These are phyloP conservation scores for Serendipita sp. DNA, from an alignment of 768 basidiomycete species.

Conservation along the genomic window DNA sequence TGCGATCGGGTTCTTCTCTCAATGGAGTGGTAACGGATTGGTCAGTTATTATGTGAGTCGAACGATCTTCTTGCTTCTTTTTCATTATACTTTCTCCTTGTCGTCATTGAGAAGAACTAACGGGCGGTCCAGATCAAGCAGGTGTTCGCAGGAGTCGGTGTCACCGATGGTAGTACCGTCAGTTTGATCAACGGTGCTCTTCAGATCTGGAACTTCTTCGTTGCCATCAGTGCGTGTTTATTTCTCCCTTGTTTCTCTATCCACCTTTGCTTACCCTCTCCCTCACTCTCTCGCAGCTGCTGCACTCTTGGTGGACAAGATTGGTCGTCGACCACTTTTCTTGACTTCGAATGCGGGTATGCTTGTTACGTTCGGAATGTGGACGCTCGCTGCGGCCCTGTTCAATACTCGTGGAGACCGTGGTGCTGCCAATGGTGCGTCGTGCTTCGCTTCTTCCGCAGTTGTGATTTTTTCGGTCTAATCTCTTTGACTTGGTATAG, in stretches of 20 bases:
- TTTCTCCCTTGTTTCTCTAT: not conserved
- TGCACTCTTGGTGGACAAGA: constrained; percentile 45
- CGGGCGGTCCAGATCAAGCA: constrained; percentile 55
- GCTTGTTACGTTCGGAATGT: constrained; percentile 38
- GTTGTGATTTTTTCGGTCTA: constrained; percentile 25
- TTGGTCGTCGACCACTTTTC: constrained; percentile 55
- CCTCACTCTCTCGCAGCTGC: constrained; percentile 22
- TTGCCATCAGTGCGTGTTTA: constrained; percentile 21
- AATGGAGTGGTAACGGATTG: constrained; percentile 33
- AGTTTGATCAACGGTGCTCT: constrained; percentile 45
- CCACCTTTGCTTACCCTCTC: not conserved
- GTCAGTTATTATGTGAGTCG: constrained; percentile 6
- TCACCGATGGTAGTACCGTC: constrained; percentile 35
- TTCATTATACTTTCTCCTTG: constrained; percentile 12
- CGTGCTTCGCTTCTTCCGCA: constrained; percentile 46
- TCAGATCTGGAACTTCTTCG: constrained; percentile 47
- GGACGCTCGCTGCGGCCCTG: constrained; percentile 35
- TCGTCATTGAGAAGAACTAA: constrained; percentile 31
- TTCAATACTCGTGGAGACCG: constrained; percentile 17
- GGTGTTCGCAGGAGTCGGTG: constrained; percentile 47
- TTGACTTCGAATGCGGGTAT: constrained; percentile 44
- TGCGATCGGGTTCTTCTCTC: constrained; percentile 50
- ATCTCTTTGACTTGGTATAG: constrained; percentile 31
- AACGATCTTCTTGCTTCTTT: not conserved
- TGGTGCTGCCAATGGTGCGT: constrained; percentile 19